A percentile compares a stretch with the other conserved stretches of the same genome.
Evolutionary conservation across 768 basidiomycete species (phyloP).

Genomic region (Suillus paluster): DNA sequence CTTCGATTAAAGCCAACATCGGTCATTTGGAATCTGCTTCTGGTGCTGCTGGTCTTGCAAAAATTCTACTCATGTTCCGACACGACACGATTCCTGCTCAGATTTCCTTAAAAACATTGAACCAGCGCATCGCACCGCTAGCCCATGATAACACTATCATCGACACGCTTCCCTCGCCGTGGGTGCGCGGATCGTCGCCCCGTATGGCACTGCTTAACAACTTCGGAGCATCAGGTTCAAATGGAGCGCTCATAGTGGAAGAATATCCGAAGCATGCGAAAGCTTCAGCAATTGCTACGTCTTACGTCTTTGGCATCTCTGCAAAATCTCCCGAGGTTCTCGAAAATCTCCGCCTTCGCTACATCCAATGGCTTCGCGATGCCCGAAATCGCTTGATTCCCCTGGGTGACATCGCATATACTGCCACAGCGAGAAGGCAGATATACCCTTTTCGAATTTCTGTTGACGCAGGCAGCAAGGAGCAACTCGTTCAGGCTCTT

Average conservation of each 20-base stretch:
- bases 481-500: slow-evolving; percentile 54
- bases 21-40: slow-evolving; percentile 81
- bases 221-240: slow-evolving; percentile 78
- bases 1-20: slow-evolving; percentile 74
- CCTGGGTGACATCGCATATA: slow-evolving; percentile 65
- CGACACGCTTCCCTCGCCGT: slow-evolving; percentile 41
- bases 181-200: slow-evolving; percentile 44
- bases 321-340: slow-evolving; percentile 57
- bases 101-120: slow-evolving; percentile 59
- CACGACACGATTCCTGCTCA: slow-evolving; percentile 60
- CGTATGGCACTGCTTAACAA: slow-evolving; percentile 71
- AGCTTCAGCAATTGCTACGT: background rate
- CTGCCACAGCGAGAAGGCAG: slow-evolving; percentile 67
- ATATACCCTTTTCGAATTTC: slow-evolving; percentile 57
- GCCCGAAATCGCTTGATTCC: slow-evolving; percentile 24
- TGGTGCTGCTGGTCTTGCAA: slow-evolving; percentile 71
- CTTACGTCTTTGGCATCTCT: slow-evolving; percentile 62
- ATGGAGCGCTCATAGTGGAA: slow-evolving; percentile 63
- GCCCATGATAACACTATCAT: slow-evolving; percentile 55
- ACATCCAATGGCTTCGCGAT: slow-evolving; percentile 52
- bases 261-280: slow-evolving; percentile 41
- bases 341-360: slow-evolving; percentile 49
- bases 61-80: slow-evolving; percentile 70
- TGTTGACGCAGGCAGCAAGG: slow-evolving; percentile 45
- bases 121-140: slow-evolving; percentile 57